Conservation (phyloP, 495 filamentous ascomycete genomes). For the Daldinia grandis region DNA sequence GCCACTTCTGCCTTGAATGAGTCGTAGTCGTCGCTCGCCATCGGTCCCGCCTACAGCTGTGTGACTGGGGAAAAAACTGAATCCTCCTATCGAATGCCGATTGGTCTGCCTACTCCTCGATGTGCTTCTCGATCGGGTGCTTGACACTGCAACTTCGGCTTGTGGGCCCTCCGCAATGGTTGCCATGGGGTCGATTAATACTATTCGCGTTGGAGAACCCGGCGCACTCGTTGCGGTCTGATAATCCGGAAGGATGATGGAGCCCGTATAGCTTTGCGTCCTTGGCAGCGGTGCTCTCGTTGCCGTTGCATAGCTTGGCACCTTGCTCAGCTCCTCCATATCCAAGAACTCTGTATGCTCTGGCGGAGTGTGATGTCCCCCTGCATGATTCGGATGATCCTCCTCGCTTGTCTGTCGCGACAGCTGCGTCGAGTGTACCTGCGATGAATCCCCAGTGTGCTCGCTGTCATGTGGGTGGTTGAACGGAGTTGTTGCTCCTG, state of each 20-base stretch:
- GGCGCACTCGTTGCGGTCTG: slow-evolving; percentile 51
- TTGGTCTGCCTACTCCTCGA: slow-evolving; percentile 29
- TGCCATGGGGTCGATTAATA: slow-evolving; percentile 46
- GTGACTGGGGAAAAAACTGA: slow-evolving; percentile 45
- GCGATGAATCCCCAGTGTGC: slow-evolving; percentile 43
- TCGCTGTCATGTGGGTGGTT: slow-evolving; percentile 40
- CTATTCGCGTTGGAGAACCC: slow-evolving; percentile 40
- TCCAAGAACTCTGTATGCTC: slow-evolving; percentile 71
- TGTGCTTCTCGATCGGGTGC: slow-evolving; percentile 34
- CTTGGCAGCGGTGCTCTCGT: slow-evolving; percentile 65
- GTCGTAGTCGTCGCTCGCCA: slow-evolving; percentile 42
- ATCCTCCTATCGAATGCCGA: slow-evolving; percentile 38
- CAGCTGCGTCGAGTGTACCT: slow-evolving; percentile 48
- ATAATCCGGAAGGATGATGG: slow-evolving; percentile 53
- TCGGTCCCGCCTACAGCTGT: slow-evolving; percentile 29
- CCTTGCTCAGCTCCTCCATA: slow-evolving; percentile 71
- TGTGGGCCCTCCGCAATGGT: slow-evolving; percentile 41
- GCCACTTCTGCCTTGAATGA: slow-evolving; percentile 37
- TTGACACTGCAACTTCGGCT: slow-evolving; percentile 1
- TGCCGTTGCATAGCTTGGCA: slow-evolving; percentile 84
- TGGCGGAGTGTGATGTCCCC: slow-evolving; percentile 60
- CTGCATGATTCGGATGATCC: slow-evolving; percentile 54
- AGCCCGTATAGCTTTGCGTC: slow-evolving; percentile 35
- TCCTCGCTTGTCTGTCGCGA: slow-evolving; percentile 73
- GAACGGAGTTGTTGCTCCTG: slow-evolving; percentile 45